These are phyloP conservation scores for Pseudonitzschia multiseries DNA, from an alignment of 108 stramenopile species.

Conservation along the genomic window DNA sequence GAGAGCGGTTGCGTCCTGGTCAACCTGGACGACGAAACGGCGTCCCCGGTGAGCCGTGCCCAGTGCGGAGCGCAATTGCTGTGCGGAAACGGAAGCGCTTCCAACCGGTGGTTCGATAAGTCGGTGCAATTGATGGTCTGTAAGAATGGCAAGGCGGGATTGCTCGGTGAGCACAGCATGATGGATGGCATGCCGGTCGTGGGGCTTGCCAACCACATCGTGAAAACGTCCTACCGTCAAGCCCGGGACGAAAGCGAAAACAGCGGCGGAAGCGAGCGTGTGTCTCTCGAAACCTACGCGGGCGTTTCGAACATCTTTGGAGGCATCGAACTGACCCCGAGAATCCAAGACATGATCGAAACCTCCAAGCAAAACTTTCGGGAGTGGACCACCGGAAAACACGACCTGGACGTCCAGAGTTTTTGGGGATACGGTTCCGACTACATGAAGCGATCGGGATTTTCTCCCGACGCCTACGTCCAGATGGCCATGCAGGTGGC, in stretches of 20 bases:
- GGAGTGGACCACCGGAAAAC: slow-evolving; percentile 24
- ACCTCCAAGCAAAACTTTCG: slow-evolving; percentile 8
- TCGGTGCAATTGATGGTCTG: slow-evolving; percentile 81
- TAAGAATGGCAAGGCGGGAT: slow-evolving; percentile 83
- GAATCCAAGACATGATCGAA: slow-evolving; percentile 3
- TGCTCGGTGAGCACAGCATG: slow-evolving; percentile 87
- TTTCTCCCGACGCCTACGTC: slow-evolving; percentile 87
- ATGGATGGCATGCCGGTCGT: slow-evolving; percentile 93
- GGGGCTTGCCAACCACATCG: slow-evolving; percentile 59
- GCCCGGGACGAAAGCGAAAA: slow-evolving; percentile 36
- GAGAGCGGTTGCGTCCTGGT: slow-evolving; percentile 79
- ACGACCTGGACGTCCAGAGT: slow-evolving; percentile 57
- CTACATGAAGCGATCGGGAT: slow-evolving; percentile 74
- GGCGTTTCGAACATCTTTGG: slow-evolving; percentile 65
- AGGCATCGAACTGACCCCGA: slow-evolving; percentile 3
- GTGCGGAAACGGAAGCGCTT: slow-evolving; percentile 49
- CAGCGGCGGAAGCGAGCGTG: no score
- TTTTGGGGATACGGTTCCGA: slow-evolving; percentile 76
- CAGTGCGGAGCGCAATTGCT: slow-evolving; percentile 58
- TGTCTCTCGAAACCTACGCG: not conserved
- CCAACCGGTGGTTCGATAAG: slow-evolving; percentile 90
- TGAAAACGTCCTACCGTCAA: slow-evolving; percentile 58
- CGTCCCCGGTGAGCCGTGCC: slow-evolving; percentile 55
- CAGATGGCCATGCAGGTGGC: slow-evolving; percentile 89
- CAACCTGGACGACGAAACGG: slow-evolving; percentile 80